Conservation (phyloP, 1,284 basidiomycete species). For the Ceratobasidium sp. region DNA sequence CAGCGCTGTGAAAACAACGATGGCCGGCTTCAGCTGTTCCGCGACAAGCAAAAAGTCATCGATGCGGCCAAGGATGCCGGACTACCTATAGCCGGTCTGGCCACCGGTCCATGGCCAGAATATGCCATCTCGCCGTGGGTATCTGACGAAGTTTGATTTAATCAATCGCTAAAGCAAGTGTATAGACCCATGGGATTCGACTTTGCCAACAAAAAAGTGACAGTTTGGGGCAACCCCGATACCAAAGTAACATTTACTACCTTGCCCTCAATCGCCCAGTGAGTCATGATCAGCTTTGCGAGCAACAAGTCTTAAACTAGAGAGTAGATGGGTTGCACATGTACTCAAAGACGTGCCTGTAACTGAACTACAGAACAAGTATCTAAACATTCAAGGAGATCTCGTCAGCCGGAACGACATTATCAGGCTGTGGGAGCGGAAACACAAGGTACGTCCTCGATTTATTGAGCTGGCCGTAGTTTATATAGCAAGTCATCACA, state of each 20-base stretch:
- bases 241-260: background rate
- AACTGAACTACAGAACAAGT: background rate
- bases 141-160: too few relatives aligned
- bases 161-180: too few relatives aligned
- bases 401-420: background rate
- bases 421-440: constrained; percentile 1
- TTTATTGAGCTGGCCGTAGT: too few relatives aligned
- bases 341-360: background rate
- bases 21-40: too few relatives aligned
- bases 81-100: too few relatives aligned
- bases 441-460: constrained; percentile 6
- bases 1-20: too few relatives aligned
- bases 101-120: too few relatives aligned
- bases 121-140: too few relatives aligned
- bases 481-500: too few relatives aligned
- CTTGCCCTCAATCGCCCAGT: background rate
- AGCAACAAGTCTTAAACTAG: background rate
- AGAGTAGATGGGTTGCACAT: background rate
- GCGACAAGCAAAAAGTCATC: too few relatives aligned
- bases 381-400: background rate
- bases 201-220: background rate
- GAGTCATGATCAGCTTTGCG: background rate
- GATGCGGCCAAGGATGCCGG: too few relatives aligned
- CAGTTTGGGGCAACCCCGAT: constrained; percentile 11
- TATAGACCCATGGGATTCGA: too few relatives aligned